Conservation (phyloP, 768 basidiomycete species). For the Pleurotus salmoneostramineus region DNA sequence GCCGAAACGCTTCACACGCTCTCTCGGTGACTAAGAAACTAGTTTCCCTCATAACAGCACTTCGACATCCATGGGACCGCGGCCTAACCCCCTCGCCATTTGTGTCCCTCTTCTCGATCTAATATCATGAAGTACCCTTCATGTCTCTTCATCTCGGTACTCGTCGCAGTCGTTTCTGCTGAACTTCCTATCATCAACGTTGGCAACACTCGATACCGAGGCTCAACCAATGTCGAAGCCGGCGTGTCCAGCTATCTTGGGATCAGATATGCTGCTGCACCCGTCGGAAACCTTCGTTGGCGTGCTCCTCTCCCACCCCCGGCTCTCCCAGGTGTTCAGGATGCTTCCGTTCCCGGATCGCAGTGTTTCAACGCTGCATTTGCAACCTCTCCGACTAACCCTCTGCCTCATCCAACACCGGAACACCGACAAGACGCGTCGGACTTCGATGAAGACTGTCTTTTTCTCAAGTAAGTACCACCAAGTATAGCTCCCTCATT, state of each 20-base stretch:
- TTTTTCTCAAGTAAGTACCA: slow-evolving; percentile 6
- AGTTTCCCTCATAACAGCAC: too few relatives aligned
- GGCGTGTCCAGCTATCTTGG: slow-evolving; percentile 9
- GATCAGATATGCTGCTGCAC: slow-evolving; percentile 17
- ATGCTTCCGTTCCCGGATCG: slow-evolving; percentile 5
- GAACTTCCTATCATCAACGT: not conserved
- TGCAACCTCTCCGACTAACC: slow-evolving; percentile 14
- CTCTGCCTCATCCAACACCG: not conserved
- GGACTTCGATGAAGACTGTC: slow-evolving; percentile 7
- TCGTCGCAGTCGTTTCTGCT: too few relatives aligned
- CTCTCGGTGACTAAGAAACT: too few relatives aligned
- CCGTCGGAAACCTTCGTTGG: slow-evolving; percentile 17
- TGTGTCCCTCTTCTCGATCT: too few relatives aligned
- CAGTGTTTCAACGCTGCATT: slow-evolving; percentile 15
- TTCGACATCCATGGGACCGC: too few relatives aligned
- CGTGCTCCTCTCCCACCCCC: not conserved
- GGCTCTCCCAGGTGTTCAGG: not conserved
- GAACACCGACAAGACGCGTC: not conserved
- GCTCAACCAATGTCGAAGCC: not conserved
- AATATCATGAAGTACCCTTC: too few relatives aligned
- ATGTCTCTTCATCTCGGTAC: too few relatives aligned
- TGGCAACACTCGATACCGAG: not conserved
- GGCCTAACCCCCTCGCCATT: too few relatives aligned
- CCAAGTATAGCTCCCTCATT: not conserved
- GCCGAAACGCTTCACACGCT: too few relatives aligned